Base-by-base conservation (phyloP, 2,329 filamentous ascomycete genomes). In the Colletotrichum kahawae region DNA sequence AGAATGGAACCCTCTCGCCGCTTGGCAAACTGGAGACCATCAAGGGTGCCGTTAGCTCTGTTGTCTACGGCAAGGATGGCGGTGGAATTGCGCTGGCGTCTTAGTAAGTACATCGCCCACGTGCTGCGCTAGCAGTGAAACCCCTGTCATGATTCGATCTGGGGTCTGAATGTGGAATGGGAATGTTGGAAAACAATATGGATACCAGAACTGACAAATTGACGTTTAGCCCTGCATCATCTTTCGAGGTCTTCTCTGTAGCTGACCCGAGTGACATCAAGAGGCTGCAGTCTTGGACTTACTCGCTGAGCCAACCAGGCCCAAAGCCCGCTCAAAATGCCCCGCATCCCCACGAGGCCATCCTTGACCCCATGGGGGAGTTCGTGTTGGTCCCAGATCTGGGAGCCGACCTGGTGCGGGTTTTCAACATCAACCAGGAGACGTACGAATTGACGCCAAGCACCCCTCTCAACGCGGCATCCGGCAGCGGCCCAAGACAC, bases 301-400 rank as follows among this genome's bases (percentile, higher is more conserved):
- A 85, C 79, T 81, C 81, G 67, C 79, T 88, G 73, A 76, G 77
- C 12, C 78, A 82, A 18, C 82, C 84, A 5, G 85, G 85, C 0
- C 93, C 93, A 1, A 70, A 70, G 59, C 66, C 71, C 14, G 67
- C 70, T 4, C 76, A 76, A 9, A 71, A 43, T n/a, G 76, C 69
- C n/a, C 77, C 74, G 48, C 43, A 75, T 36, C 71, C 62, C 65
- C 75, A 77, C 68, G 71, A 77, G 27, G 67, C 73, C 59, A 71
- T 77, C 33, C 36, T 77, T n/a, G 75, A 77, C 71, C 75, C 75
- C 67, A 76, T 56, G 75, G 72, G 71, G 34, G 24, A 75, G 67
- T 76, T 66, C 54, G 64, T 77, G 7, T 64, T 77, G 27, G 66
- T 69, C 7, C 75, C 75, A 9, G 75, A 77, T 27, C 54, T 77